Base-by-base conservation (phyloP, 2,329 filamentous ascomycete genomes). In the Chaetomiaceae sp. region DNA sequence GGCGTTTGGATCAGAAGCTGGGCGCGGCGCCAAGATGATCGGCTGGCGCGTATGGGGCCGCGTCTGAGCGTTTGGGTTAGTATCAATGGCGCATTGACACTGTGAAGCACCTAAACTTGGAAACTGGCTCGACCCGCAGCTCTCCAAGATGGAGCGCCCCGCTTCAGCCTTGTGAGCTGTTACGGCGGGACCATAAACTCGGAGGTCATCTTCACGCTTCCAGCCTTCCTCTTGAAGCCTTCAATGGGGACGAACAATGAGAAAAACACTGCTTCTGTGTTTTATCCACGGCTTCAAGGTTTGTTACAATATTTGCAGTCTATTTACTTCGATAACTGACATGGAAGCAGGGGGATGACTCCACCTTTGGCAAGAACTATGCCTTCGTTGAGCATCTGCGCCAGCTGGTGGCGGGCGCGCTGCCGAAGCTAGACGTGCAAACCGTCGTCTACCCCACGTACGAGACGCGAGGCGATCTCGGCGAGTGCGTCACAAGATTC, bases 201-300 rank as follows among this genome's bases (percentile, higher is more conserved):
- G 22, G 22, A 24, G 22, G 22, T 24, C 22, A 24, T 24, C 6
- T 24, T 24, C 22, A 24, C 5, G 22, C 29, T 32, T 14, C 29
- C 8, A n/a, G 12, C 3, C 5, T 32, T 14, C 29, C 29, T 32
- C 8, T 3, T 19, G 24, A 38, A 37, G 24, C 34, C 35, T 53
- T n/a, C 46, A 44, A 67, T 65, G 63, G 60, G 57, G 62, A 53
- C 55, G 47, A 60, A 78, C 66, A 49, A 83, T 83, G 78, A 86
- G 84, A 72, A 89, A 87, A 69, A 93, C 86, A 48, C 68, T 94
- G 30, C 68, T 94, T 32, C 69, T 94, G 49, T 86, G 85, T 62
- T 93, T 93, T 65, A 87, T 93, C 51, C 88, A 94, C 66, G 88
- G 88, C 62, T 94, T 94, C 78, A 88, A 93, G 76, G 79, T 81